Percentiles rank a stretch among this genome's conserved stretches.
Conservation (phyloP, 345 rosid genomes). For the Aurinia saxatilis region DNA sequence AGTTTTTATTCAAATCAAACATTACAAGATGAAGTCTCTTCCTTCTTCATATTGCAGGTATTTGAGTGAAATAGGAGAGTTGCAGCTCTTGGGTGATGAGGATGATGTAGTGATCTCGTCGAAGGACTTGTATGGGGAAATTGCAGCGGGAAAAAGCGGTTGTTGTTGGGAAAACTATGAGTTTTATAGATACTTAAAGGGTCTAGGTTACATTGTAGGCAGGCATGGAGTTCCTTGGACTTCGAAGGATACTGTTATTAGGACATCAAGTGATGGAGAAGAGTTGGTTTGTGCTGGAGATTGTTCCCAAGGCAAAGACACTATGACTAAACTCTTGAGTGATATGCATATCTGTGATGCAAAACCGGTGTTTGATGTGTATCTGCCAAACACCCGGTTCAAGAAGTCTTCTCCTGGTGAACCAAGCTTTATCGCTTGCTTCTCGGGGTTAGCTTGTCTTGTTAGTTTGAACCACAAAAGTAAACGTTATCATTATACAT, state of each 20-base stretch:
- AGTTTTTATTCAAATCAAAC: background rate
- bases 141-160: conserved; percentile 40
- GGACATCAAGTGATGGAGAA: background rate
- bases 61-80: conserved; percentile 74
- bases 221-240: conserved; percentile 70
- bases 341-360: conserved; percentile 40
- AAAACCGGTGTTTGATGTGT: conserved; percentile 53
- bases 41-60: conserved; percentile 33
- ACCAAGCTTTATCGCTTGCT: conserved; percentile 51
- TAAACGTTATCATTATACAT: background rate
- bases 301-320: background rate
- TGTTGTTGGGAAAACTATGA: conserved; percentile 62
- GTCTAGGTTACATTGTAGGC: conserved; percentile 68
- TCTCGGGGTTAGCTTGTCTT: conserved; percentile 38
- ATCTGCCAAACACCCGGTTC: conserved; percentile 74
- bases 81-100: conserved; percentile 40
- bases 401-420: conserved; percentile 82
- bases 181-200: conserved; percentile 60
- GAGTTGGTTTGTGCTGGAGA: background rate
- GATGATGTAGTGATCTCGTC: conserved; percentile 29
- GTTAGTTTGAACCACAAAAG: background rate
- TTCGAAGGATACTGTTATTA: conserved; percentile 31
- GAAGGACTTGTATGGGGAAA: conserved; percentile 46
- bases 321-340: conserved; percentile 28
- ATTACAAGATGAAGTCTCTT: background rate